These are phyloP conservation scores for Vitis hybrid DNA, from an alignment of 177 flowering plant genomes.

Conservation along the genomic window DNA sequence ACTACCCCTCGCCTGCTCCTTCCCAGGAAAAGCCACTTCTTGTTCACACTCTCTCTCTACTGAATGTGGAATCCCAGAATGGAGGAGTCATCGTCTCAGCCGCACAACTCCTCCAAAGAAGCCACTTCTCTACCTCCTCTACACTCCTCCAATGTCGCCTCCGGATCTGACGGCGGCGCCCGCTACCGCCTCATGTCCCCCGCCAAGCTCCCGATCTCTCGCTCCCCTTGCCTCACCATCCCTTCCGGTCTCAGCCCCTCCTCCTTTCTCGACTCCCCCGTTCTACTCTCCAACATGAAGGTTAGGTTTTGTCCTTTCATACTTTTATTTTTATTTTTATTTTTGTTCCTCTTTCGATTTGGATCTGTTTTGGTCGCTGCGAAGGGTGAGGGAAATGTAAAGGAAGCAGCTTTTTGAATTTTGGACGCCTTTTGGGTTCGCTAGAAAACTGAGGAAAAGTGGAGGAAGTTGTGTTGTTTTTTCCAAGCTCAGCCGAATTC, in stretches of 20 bases:
- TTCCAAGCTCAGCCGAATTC: too few species aligned
- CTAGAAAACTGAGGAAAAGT: background rate
- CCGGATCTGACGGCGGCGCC: conserved; percentile 38
- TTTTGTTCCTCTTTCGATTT: background rate
- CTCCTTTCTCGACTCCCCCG: conserved; percentile 84
- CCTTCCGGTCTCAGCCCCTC: conserved; percentile 86
- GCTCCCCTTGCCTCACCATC: conserved; percentile 63
- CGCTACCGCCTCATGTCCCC: conserved; percentile 84
- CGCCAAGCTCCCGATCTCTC: conserved; percentile 84
- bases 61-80: background rate
- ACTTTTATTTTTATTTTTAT: background rate
- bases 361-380: background rate
- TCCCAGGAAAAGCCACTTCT: background rate
- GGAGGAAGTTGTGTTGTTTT: background rate
- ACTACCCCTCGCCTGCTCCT: conserved; percentile 6
- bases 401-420: background rate
- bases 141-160: conserved; percentile 3
- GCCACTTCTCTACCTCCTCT: background rate
- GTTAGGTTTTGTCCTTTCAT: conserved; percentile 26
- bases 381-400: background rate
- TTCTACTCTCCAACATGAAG: conserved; percentile 74
- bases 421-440: background rate
- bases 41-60: background rate
- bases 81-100: conserved; percentile 6
- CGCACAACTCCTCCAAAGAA: background rate